Percentiles rank a stretch among this genome's conserved stretches.
Conservation (phyloP, 2,329 filamentous ascomycete species). For the Ophiobolus disseminans region DNA sequence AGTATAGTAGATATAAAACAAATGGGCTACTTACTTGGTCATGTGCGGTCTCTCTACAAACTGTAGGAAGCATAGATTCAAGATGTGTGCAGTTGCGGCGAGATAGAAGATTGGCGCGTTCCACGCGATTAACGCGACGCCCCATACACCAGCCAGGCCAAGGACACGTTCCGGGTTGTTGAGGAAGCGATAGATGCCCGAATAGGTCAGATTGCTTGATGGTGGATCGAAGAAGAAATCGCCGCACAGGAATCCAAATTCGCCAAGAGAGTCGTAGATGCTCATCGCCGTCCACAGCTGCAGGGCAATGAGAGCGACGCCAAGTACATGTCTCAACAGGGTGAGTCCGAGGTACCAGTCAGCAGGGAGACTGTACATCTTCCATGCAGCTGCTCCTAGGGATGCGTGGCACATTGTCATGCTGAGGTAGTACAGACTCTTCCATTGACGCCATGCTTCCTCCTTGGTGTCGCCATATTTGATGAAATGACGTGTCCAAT, state of each 20-base stretch:
- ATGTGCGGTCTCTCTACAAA: conserved; percentile 96
- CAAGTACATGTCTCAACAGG: conserved; percentile 85
- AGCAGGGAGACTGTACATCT: conserved; percentile 87
- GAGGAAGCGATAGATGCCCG: conserved; percentile 95
- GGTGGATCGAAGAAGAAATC: conserved; percentile 97
- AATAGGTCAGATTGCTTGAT: conserved; percentile 84
- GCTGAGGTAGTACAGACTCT: conserved; percentile 91
- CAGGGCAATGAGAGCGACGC: conserved; percentile 78
- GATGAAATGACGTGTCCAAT: conserved; percentile 96
- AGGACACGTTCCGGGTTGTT: conserved; percentile 97
- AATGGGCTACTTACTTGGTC: conserved; percentile 75
- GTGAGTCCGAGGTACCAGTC: conserved; percentile 90
- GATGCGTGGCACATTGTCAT: conserved; percentile 89
- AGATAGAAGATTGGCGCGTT: conserved; percentile 86
- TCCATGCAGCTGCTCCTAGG: conserved; percentile 91
- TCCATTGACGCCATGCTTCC: conserved; percentile 98
- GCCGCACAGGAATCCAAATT: conserved; percentile 99
- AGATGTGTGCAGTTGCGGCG: conserved; percentile 81
- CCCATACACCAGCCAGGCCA: conserved; percentile 94
- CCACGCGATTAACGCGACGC: conserved; percentile 90
- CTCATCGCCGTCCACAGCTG: conserved; percentile 93
- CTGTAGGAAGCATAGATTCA: conserved; percentile 87
- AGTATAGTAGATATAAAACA: too few relatives aligned
- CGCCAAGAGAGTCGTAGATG: conserved; percentile 93
- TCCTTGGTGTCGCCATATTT: conserved; percentile 91